Base-by-base conservation (phyloP, 176 grass and related monocot species). In the Triticum monococcum region DNA sequence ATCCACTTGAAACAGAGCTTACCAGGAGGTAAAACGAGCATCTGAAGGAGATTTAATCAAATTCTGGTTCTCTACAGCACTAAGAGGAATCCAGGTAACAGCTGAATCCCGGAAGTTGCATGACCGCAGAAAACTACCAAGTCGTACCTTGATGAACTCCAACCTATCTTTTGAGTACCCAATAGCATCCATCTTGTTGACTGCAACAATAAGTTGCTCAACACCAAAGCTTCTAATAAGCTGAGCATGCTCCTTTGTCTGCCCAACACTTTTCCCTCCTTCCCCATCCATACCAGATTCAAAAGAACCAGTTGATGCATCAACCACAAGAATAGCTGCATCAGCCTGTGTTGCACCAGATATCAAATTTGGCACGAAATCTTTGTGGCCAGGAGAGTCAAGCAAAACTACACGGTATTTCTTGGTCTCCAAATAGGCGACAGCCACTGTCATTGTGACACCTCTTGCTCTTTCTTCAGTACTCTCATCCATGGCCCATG, bases 401-500 rank as follows among this genome's bases (percentile, higher is more conserved):
- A 98, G 93, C 81, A 98, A 77, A 86, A 98, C 93, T 38, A 98
- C 86, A 86, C 88, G 93, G 69, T 94, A 94, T 71, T 90, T 98
- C 24, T 92, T 96, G 2, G 96, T 96, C 75, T 96, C 92, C 79
- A 98, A 94, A 79, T 94, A 98, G 65, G 93, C 92, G 56, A 98
- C 93, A 82, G 88, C 93, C 32, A 98, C 96, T 26, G 93, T 98
- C 96, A 98, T 98, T 75, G 96, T 98, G 45, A 98, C 79, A 82
- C 96, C 96, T 80, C 96, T 92, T 84, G 94, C 93, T 83, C 96
- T 98, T 90, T 98, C 96, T 89, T 98, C 96, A 48, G 56, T 65
- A 88, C 96, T 98, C 90, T 96, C 96, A 89, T 98, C 96, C 93
- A 98, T 94, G 40, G 96, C 93, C 93, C 93, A 98, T 84, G 96